Percentiles rank a stretch among this genome's conserved stretches.
phyloP scores from a whole-genome alignment of 495 filamentous ascomycete species.

The Aspergillus nidulans region DNA sequence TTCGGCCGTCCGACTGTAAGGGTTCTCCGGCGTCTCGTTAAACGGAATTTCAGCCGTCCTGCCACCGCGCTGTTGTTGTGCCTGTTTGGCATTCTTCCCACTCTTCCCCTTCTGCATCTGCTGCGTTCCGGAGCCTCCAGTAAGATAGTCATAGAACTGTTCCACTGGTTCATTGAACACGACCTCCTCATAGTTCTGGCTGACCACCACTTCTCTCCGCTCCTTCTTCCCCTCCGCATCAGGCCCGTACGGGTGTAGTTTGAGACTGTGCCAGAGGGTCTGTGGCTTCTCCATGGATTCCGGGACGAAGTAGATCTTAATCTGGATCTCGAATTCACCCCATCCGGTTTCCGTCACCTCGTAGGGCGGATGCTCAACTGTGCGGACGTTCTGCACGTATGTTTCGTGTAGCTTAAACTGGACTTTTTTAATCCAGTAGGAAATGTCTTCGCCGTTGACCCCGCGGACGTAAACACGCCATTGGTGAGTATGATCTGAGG shows the following conservation, averaged over 20 bases:
- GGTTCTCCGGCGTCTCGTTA: conserved; percentile 56
- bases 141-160: conserved; percentile 78
- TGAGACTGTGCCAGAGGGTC: conserved; percentile 83
- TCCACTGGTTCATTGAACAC: conserved; percentile 96
- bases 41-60: conserved; percentile 69
- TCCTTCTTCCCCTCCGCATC: conserved; percentile 70
- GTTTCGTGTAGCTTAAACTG: conserved; percentile 97
- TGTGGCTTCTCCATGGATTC: conserved; percentile 86
- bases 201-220: conserved; percentile 59
- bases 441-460: conserved; percentile 79
- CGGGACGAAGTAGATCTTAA: conserved; percentile 85
- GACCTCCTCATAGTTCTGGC: conserved; percentile 83
- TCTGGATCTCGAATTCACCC: conserved; percentile 95
- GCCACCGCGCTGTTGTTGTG: conserved; percentile 45
- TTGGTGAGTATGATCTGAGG: conserved; percentile 83
- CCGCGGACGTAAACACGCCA: conserved; percentile 93
- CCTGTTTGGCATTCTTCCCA: conserved; percentile 45
- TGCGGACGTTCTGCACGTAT: conserved; percentile 81
- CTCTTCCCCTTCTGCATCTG: conserved; percentile 37
- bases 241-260: conserved; percentile 83
- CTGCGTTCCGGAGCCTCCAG: conserved; percentile 47
- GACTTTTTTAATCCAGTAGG: conserved; percentile 93
- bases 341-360: conserved; percentile 88
- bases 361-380: conserved; percentile 72
- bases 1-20: conserved; percentile 74